Evolutionary conservation across 2,329 filamentous ascomycete genomes (phyloP), one percentile per base, ranked within the genome.

Genomic region (Hysterium pulicare): DNA sequence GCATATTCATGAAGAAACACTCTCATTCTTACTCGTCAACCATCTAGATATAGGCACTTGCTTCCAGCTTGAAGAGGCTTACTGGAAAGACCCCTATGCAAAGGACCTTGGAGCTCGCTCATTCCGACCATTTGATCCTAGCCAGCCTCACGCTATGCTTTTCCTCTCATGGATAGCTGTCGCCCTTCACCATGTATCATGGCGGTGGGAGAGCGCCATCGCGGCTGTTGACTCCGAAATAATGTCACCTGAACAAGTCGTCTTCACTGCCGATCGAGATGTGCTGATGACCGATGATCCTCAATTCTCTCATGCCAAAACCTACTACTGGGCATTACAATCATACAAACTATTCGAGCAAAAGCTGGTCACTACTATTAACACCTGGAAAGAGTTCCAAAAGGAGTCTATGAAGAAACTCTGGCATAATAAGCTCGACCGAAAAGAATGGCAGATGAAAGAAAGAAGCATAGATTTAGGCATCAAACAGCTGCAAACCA

Each of bases 261-360:
- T 38, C 13, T 38, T 38, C 21, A 38, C 16, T n/a, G n/a, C n/a
- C n/a, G n/a, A n/a, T n/a, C n/a, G n/a, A n/a, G n/a, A n/a, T n/a
- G 41, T 28, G 15, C 41, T 43, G 4, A 31, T 43, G 33, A 17
- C 41, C 15, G 41, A 43, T 15, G 41, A 43, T 32, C 41, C 33
- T 3, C 35, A 35, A 5, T 43, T 43, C 15, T 38, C 33, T 5
- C 17, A 17, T 10, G 24, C 41, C 5, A 38, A 38, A 22, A 38
- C 33, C 6, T 43, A 43, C 17, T 43, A 28, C 20, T 43, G 41
- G 41, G 41, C 41, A 13, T 17, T 43, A 9, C 41, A 43, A 21
- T 22, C 23, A 5, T 43, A 43, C 41, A 43, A 40, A 21, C 30
- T 43, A 7, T 43, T 43, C 23, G 41, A 43, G 23, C 34, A 43